phyloP scores from a whole-genome alignment of 208 protist genomes.

The Tritrichomonas musculus region DNA sequence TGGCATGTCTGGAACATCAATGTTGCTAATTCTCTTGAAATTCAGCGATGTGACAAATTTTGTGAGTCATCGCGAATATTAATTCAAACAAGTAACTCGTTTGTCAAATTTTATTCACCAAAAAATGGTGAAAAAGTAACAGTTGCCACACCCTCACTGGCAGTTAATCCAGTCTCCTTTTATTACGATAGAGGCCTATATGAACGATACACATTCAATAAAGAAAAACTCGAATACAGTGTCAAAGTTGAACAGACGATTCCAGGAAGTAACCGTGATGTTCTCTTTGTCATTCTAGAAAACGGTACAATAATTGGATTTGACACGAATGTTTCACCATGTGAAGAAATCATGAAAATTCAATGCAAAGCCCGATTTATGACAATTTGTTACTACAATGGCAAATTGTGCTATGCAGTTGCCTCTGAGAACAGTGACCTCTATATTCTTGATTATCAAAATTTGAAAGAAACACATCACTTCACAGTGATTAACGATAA shows the following conservation, averaged over 20 bases:
- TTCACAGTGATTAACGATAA: too few relatives aligned
- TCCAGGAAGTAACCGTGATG: not conserved
- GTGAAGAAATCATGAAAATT: not conserved
- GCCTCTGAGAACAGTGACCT: not conserved
- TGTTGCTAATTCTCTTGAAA: not conserved
- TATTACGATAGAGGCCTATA: not conserved
- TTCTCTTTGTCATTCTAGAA: not conserved
- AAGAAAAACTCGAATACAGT: not conserved
- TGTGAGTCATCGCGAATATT: not conserved
- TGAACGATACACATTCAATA: not conserved
- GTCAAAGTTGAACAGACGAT: not conserved
- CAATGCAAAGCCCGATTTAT: not conserved
- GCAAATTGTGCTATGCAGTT: not conserved
- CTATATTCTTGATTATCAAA: not conserved
- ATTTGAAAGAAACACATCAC: not conserved
- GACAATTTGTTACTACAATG: not conserved
- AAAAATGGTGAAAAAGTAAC: not conserved
- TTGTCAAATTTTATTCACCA: constrained; percentile 2
- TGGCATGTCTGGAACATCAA: not conserved
- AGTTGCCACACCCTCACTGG: not conserved
- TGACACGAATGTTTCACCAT: not conserved
- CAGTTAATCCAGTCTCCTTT: not conserved
- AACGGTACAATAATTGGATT: not conserved
- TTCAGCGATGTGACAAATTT: not conserved
- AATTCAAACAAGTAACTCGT: not conserved